Base-by-base conservation (phyloP, 225 moss, liverwort and hornwort species). In the Anthoceros angustus region DNA sequence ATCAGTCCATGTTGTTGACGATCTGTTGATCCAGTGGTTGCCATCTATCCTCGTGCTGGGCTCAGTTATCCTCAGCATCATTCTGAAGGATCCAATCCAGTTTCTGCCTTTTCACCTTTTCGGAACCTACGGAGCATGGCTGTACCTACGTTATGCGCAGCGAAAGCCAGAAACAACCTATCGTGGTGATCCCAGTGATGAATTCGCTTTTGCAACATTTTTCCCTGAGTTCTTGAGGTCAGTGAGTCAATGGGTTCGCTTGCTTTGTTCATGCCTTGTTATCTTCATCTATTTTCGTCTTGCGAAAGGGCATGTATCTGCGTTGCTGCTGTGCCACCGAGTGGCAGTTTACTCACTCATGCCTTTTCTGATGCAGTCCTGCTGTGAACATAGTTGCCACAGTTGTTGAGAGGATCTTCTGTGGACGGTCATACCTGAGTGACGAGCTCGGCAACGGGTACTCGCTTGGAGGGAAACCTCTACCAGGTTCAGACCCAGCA, bases 61-160 rank as follows among this genome's bases (percentile, higher is more conserved):
- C 6, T 65, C 80, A 11, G 25, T 76, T 15, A 16, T 95, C 42
- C 73, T 72, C 69, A 79, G 83, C 67, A 4, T 86, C 62, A 74
- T 88, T 75, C 50, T 75, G 40, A 65, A 71, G 10, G 73, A 83
- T 70, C 83, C 90, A 21, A 80, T 95, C 38, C 77, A 73, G 10
- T 80, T 73, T 40, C 79, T 88, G 49, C 90, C 94, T 20, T 95
- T 88, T 62, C 72, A 90, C 62, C 39, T 88, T 41, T 90, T 90
- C 63, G 94, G 94, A 61, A 82, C 83, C 9, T 95, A 88, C 71
- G 87, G 87, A 62, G 82, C 87, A 72, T 95, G 90, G 94, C 63
- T 95, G 43, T 95, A 95, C 71, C 76, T 90, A 61, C 86, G 94
- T 16, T 95, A 86, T 63, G 79, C 86, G 65, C 94, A 94, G 73